Evolutionary conservation across 345 rosid species (phyloP).

Genomic region (Eutrema yunnanense): DNA sequence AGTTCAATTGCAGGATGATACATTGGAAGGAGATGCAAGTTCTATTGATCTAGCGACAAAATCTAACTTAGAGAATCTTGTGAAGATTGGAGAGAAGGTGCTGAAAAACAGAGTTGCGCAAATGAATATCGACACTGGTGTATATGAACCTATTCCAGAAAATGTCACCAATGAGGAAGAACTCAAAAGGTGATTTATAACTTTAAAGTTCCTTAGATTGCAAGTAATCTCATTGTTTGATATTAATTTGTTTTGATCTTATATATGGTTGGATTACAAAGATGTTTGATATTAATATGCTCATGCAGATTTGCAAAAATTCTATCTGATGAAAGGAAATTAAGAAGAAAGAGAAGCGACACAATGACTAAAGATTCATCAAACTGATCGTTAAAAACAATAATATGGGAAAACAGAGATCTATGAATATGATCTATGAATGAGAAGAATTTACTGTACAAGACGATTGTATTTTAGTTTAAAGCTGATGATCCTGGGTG

Average conservation of each 20-base stretch:
- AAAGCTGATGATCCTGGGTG: not conserved
- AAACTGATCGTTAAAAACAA: not conserved
- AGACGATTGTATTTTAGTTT: not conserved
- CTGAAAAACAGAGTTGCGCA: conserved; percentile 38
- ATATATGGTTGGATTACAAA: not conserved
- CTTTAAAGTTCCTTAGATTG: not conserved
- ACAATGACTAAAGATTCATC: conserved; percentile 1
- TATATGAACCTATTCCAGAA: conserved; percentile 40
- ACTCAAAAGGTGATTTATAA: not conserved
- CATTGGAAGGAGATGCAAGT: conserved; percentile 36
- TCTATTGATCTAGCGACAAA: conserved; percentile 45
- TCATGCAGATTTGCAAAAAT: conserved; percentile 37
- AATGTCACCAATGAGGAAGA: conserved; percentile 50
- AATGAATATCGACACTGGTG: conserved; percentile 44
- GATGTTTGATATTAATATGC: not conserved
- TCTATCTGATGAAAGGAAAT: conserved; percentile 43
- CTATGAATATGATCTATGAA: not conserved
- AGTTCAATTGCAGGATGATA: conserved; percentile 40
- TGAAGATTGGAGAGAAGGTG: conserved; percentile 38
- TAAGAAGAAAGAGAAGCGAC: conserved; percentile 16
- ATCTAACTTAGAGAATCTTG: conserved; percentile 46
- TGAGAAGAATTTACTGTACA: not conserved
- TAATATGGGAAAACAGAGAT: not conserved
- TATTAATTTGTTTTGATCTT: not conserved
- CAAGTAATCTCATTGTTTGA: no score